Base-by-base conservation (phyloP, 345 rosid genomes). In the Euphorbia tirucalli region DNA sequence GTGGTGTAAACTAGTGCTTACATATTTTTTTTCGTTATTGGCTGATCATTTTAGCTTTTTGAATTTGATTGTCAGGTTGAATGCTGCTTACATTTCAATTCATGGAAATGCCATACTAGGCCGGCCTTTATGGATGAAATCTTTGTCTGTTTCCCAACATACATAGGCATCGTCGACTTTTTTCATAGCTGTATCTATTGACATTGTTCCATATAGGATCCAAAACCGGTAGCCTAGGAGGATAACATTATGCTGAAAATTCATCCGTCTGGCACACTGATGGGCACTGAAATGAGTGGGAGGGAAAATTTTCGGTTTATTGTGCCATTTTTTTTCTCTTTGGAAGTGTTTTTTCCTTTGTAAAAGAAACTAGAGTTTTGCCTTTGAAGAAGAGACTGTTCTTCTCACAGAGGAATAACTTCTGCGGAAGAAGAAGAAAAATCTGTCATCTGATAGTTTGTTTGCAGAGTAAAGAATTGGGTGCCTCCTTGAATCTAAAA, bases 31-130 rank as follows among this genome's bases (percentile, higher is more conserved):
- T 50, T n/a, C 46, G 55, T 65, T 58, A 21, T 69, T 74, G 61
- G 66, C 61, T 61, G 59, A 21, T 52, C 24, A 61, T 50, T 72
- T 39, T 52, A 21, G 31, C 68, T 70, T n/a, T 70, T 66, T 76
- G 32, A 71, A 72, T 69, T 21, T 78, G 68, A 25, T 67, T 78
- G 69, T 63, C 71, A 89, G 98, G 92, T 87, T 93, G 81, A 91
- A 95, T 76, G 92, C 85, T 0, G 73, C 81, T 68, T 95, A 92
- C 81, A 87, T 89, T 69, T 88, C 96, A 54, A 83, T 88, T 49
- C 97, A 92, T 65, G 97, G 89, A 75, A 89, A 72, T 65, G 82
- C 90, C 52, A 89, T 92, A 49, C 62, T 89, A 74, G 94, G 97
- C 64, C 83, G 97, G 56, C 81, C 90, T 27, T 54, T 87, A 50